A percentile compares a stretch with the other conserved stretches of the same genome.
Evolutionary conservation across 164 flowering plant genomes (phyloP).

Genomic region (Santalum album): DNA sequence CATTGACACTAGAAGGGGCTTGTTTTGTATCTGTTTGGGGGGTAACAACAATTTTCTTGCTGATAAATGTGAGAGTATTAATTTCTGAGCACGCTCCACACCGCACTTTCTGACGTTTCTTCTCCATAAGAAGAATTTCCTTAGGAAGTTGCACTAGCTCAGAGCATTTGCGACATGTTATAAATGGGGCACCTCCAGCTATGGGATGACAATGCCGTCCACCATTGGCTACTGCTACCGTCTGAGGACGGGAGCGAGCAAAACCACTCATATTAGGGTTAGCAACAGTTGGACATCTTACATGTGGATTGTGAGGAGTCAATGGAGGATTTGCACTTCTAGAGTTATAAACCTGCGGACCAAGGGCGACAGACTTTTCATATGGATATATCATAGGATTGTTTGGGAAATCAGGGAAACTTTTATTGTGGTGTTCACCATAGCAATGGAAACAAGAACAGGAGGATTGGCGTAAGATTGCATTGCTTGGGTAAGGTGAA

Average conservation of each 20-base stretch:
- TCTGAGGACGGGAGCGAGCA: not conserved
- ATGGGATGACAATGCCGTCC: not conserved
- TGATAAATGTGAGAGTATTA: not conserved
- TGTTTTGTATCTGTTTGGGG: not conserved
- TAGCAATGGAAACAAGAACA: constrained; percentile 4
- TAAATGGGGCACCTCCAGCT: constrained; percentile 5
- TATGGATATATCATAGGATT: not conserved
- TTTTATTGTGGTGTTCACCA: not conserved
- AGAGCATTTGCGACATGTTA: constrained; percentile 1
- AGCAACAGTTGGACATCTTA: not conserved
- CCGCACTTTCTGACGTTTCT: not conserved
- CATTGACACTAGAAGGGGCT: not conserved
- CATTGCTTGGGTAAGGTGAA: not conserved
- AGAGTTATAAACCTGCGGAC: not conserved
- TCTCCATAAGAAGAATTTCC: not conserved
- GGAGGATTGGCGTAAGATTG: not conserved
- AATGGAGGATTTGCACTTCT: not conserved
- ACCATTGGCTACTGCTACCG: not conserved
- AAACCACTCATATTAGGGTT: not conserved
- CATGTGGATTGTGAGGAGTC: not conserved
- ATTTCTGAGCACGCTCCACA: not conserved
- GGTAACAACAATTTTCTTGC: not conserved
- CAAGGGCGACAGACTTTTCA: not conserved
- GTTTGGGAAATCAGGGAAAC: not conserved
- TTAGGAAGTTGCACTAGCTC: constrained; percentile 1